Base-by-base conservation (phyloP, 2,329 filamentous ascomycete species). In the Stenocarpella maydis region DNA sequence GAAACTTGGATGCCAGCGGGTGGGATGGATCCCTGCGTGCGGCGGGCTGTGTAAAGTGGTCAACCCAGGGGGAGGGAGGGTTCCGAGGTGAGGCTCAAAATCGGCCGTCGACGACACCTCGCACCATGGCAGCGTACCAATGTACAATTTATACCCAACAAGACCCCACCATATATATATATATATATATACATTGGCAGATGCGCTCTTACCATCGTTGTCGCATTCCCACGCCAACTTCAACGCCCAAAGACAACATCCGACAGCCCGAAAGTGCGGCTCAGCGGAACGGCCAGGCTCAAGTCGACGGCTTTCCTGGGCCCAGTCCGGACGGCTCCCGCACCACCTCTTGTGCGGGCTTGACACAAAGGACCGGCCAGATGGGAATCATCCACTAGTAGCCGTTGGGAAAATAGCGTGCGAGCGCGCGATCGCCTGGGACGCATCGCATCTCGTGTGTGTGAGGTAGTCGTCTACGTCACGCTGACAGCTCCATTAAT, bases 11-110 rank as follows among this genome's bases (percentile, higher is more conserved):
- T 61, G 41, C 41, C 26, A 45, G 7, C 26, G 24, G 21, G 41
- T 21, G 58, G 41, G 19, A 61, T 61, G 41, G 24, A 61, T 61
- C 58, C 58, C 58, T 61, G 58, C 41, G n/a, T n/a, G n/a, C n/a
- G 10, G 12, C 31, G 8, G 26, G 14, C 3, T 34, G 39, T 39
- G 19, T 17, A 34, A 10, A 21, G 3, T n/a, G n/a, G n/a, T n/a
- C n/a, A n/a, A n/a, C n/a, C n/a, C n/a, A n/a, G n/a, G n/a, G n/a
- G n/a, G n/a, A n/a, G n/a, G n/a, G n/a, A n/a, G n/a, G n/a, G 1
- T n/a, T 34, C 2, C 34, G 34, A 15, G 19, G 7, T 47, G 41
- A 61, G 58, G 26, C 55, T 61, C 41, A 61, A 37, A 10, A 47
- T 6, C 21, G 53, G 8, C 26, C 19, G 12, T 15, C 41, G 5